Conservation (phyloP, 2,329 filamentous ascomycete species). For the Fusarium piperis region DNA sequence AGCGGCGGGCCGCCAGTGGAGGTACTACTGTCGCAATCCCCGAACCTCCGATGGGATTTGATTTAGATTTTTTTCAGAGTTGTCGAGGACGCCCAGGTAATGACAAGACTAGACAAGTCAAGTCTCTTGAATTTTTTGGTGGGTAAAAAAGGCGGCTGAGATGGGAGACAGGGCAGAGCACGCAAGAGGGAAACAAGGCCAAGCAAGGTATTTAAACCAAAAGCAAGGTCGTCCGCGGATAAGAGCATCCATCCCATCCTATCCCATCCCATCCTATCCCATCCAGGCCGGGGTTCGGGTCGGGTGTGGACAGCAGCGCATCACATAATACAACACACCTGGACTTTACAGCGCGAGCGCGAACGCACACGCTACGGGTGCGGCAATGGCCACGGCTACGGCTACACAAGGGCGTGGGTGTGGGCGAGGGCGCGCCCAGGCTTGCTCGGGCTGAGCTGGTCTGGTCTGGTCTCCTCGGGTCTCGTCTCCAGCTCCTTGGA, state of each 20-base stretch:
- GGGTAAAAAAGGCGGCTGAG: background rate
- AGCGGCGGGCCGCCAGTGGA: slow-evolving; percentile 21
- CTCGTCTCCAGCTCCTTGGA: background rate
- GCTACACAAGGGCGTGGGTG: slow-evolving; percentile 27
- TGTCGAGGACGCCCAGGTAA: background rate
- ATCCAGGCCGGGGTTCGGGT: slow-evolving; percentile 21
- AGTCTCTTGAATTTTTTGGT: background rate
- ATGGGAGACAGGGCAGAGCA: background rate
- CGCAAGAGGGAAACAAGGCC: slow-evolving; percentile 6
- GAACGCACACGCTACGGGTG: background rate
- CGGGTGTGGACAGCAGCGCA: background rate
- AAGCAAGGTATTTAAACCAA: slow-evolving; percentile 37
- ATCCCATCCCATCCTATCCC: slow-evolving; percentile 14
- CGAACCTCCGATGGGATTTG: slow-evolving; percentile 26
- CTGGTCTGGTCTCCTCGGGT: background rate
- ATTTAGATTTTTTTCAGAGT: slow-evolving; percentile 1
- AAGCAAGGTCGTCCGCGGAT: slow-evolving; percentile 10
- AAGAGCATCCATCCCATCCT: slow-evolving; percentile 24
- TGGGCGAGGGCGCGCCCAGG: background rate
- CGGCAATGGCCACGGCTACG: background rate
- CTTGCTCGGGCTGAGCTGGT: background rate
- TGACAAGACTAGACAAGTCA: background rate
- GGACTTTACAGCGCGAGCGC: background rate
- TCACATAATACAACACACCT: background rate
- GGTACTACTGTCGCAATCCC: slow-evolving; percentile 26